phyloP scores from a whole-genome alignment of 2,329 filamentous ascomycete genomes.

The Trichoderma sp. region DNA sequence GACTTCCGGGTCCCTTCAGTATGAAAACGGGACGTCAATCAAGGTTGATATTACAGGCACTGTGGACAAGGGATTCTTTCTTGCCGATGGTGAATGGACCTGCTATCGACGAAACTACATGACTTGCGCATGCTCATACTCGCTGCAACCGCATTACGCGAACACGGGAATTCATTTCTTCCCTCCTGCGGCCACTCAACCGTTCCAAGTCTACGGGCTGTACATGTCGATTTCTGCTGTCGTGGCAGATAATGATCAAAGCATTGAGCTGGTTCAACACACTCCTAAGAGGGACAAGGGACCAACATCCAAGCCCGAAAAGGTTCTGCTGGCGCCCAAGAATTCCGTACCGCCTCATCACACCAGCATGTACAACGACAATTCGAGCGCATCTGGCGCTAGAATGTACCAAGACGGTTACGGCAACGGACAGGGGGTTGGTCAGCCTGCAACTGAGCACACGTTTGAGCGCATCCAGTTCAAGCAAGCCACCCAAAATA shows the following conservation, averaged over 20 bases:
- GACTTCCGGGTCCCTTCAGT: constrained; percentile 64
- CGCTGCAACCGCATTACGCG: constrained; percentile 61
- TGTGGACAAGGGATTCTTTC: constrained; percentile 89
- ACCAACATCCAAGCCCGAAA: constrained; percentile 74
- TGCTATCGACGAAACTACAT: constrained; percentile 94
- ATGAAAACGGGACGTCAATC: constrained; percentile 60
- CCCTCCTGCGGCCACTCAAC: constrained; percentile 53
- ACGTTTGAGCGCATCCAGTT: constrained; percentile 91
- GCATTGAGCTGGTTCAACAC: constrained; percentile 84
- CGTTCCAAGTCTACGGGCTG: constrained; percentile 72
- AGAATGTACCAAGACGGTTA: constrained; percentile 51
- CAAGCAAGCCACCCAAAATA: constrained; percentile 92
- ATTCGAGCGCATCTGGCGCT: constrained; percentile 36
- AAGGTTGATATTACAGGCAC: constrained; percentile 75
- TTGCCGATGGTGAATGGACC: constrained; percentile 81
- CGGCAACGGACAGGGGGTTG: constrained; percentile 35
- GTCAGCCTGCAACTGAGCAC: constrained; percentile 55
- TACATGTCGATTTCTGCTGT: constrained; percentile 84
- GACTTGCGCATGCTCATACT: constrained; percentile 79
- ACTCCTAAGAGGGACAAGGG: constrained; percentile 91
- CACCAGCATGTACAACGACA: constrained; percentile 50
- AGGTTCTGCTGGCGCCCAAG: constrained; percentile 69
- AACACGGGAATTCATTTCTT: constrained; percentile 57
- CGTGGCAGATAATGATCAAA: constrained; percentile 72
- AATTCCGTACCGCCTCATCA: constrained; percentile 58